Evolutionary conservation across 2,329 filamentous ascomycete species (phyloP).

Genomic region (Sporothrix inflata): DNA sequence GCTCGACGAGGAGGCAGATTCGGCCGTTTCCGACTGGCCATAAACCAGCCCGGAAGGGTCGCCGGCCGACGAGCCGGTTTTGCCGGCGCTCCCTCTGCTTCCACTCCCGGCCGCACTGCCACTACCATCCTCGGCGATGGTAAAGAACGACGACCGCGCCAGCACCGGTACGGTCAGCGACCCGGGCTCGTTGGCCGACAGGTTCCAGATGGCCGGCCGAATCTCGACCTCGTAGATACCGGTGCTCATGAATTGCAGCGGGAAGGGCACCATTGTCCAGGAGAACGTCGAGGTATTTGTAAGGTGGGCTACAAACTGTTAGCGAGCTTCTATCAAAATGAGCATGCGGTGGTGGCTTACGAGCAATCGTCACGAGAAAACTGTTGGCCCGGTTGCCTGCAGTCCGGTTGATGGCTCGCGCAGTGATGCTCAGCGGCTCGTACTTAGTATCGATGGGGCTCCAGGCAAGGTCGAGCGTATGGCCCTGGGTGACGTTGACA

Average conservation of each 20-base stretch:
- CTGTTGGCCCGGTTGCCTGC: conserved; percentile 30
- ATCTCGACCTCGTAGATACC: conserved; percentile 40
- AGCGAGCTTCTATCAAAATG: no score
- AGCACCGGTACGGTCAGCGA: conserved; percentile 31
- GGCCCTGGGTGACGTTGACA: conserved; percentile 33
- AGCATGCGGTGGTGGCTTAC: no score
- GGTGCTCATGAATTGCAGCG: conserved; percentile 35
- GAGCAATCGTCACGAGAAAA: conserved; percentile 35
- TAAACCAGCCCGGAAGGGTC: neutral
- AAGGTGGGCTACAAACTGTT: conserved; percentile 28
- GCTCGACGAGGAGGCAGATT: neutral
- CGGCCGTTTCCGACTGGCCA: neutral
- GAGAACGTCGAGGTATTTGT: conserved; percentile 34
- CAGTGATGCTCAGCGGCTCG: conserved; percentile 37
- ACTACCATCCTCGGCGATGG: neutral
- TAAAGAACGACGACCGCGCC: conserved; percentile 37
- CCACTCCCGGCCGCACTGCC: no score
- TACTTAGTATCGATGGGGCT: conserved; percentile 32
- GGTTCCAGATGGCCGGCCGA: conserved; percentile 30
- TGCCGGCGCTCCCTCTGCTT: neutral
- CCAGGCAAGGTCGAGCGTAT: conserved; percentile 35
- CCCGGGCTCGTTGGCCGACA: conserved; percentile 28
- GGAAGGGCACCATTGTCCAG: conserved; percentile 37
- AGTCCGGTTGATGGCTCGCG: conserved; percentile 36
- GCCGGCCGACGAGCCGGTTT: neutral